Conservation (phyloP, 805 yeast genomes). For the Metschnikowia henanensis region DNA sequence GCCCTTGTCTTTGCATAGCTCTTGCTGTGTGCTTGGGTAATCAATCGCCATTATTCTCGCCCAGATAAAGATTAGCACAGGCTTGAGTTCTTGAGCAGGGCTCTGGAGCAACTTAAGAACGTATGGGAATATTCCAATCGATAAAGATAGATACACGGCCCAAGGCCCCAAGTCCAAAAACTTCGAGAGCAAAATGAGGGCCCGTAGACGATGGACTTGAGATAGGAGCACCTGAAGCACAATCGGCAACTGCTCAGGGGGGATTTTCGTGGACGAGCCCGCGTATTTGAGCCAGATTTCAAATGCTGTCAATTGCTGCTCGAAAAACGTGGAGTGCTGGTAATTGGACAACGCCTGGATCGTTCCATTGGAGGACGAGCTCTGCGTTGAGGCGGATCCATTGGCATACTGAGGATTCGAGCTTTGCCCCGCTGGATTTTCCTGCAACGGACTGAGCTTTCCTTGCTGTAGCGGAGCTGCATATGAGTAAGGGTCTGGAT, state of each 20-base stretch:
- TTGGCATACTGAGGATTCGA: slow-evolving; percentile 2
- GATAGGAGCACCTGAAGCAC: slow-evolving; percentile 90
- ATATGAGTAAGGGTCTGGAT: slow-evolving; percentile 23
- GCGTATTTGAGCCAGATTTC: slow-evolving; percentile 91
- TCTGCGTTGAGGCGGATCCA: slow-evolving; percentile 10
- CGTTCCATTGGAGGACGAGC: not conserved
- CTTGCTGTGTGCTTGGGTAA: slow-evolving; percentile 85
- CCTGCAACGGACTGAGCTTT: not conserved
- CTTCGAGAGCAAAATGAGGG: slow-evolving; percentile 77
- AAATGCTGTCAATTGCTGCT: slow-evolving; percentile 94
- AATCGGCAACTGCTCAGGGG: slow-evolving; percentile 95
- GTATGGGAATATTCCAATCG: slow-evolving; percentile 96
- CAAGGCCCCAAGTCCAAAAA: slow-evolving; percentile 95
- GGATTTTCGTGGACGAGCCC: slow-evolving; percentile 76
- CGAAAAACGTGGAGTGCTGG: slow-evolving; percentile 92
- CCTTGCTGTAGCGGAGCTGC: slow-evolving; percentile 4
- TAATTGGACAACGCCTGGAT: slow-evolving; percentile 46
- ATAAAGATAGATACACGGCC: slow-evolving; percentile 91
- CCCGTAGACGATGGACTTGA: slow-evolving; percentile 91
- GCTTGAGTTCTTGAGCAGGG: slow-evolving; percentile 94
- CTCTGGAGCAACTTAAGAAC: slow-evolving; percentile 86
- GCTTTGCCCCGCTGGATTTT: not conserved
- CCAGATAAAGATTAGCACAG: slow-evolving; percentile 95
- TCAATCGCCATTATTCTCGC: slow-evolving; percentile 97
- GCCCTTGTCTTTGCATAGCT: slow-evolving; percentile 87